These are phyloP conservation scores for Pythium biforme DNA, from an alignment of 352 stramenopile species.

Conservation along the genomic window DNA sequence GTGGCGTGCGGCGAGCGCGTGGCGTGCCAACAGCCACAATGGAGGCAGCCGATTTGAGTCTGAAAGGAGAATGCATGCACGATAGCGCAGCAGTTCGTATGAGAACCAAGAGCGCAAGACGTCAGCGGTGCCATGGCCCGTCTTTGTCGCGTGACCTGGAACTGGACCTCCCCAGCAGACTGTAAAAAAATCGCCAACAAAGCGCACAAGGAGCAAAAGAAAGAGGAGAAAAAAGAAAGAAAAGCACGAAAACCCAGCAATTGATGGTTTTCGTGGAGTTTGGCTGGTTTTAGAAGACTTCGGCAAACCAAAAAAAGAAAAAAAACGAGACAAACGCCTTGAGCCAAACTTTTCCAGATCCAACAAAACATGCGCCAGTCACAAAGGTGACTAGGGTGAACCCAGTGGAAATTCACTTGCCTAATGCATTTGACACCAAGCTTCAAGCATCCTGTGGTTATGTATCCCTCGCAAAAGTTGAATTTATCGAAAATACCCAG, in stretches of 20 bases:
- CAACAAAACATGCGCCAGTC: background rate
- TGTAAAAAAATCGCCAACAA: slow-evolving; percentile 5
- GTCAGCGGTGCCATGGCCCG: background rate
- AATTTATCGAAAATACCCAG: background rate
- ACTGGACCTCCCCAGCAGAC: background rate
- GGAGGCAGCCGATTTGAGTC: background rate
- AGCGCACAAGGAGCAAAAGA: background rate
- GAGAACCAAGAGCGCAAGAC: background rate
- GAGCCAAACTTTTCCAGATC: background rate
- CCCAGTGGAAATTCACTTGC: background rate
- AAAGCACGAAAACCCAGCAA: background rate
- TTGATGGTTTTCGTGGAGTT: background rate
- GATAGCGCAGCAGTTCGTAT: too few species aligned
- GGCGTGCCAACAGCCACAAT: too few species aligned
- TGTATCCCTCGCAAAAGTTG: background rate
- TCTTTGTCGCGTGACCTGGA: slow-evolving; percentile 5
- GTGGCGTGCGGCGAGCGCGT: too few species aligned
- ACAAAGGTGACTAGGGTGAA: background rate
- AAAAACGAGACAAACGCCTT: background rate
- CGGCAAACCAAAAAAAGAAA: background rate
- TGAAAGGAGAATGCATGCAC: background rate
- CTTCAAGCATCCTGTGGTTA: background rate
- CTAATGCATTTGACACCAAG: background rate
- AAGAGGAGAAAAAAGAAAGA: background rate
- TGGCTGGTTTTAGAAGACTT: too few species aligned